A percentile compares a stretch with the other conserved stretches of the same genome.
phyloP scores from a whole-genome alignment of 2,329 filamentous ascomycete species.

The Paramyrothecium sp. region DNA sequence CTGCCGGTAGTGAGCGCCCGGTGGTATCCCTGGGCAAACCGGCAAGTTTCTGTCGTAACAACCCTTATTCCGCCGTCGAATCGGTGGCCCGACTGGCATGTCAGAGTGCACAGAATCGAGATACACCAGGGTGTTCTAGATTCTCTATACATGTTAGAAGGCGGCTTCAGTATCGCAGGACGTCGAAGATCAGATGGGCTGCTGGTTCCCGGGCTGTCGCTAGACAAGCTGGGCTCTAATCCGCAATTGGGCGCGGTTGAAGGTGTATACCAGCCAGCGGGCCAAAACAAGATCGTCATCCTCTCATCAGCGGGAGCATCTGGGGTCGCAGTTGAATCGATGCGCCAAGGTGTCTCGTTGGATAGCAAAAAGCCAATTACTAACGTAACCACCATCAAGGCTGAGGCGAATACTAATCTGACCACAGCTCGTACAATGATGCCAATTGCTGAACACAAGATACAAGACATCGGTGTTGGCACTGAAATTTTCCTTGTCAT shows the following conservation, averaged over 20 bases:
- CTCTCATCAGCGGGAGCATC: not conserved
- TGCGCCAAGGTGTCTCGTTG: not conserved
- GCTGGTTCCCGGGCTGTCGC: not conserved
- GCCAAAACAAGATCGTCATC: not conserved
- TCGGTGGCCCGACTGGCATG: conserved; percentile 21
- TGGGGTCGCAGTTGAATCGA: not conserved
- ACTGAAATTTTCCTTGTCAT: not conserved
- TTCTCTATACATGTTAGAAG: not conserved
- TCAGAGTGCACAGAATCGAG: conserved; percentile 14
- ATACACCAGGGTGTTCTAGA: not conserved
- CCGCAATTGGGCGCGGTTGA: not conserved
- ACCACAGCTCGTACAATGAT: not conserved
- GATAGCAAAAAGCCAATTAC: not conserved
- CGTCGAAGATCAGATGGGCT: not conserved
- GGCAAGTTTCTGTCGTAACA: conserved; percentile 13
- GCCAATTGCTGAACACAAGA: not conserved
- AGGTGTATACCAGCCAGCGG: not conserved
- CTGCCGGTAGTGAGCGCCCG: conserved; percentile 2
- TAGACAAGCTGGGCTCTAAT: not conserved
- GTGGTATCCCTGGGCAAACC: conserved; percentile 20
- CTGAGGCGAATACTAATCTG: not conserved
- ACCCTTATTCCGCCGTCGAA: conserved; percentile 14
- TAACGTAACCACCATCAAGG: not conserved
- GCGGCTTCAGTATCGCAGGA: not conserved
- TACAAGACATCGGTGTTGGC: not conserved